Percentiles rank a stretch among this genome's conserved stretches.
Conservation (phyloP, 495 filamentous ascomycete genomes). For the Staphylotrichum longicolle region DNA sequence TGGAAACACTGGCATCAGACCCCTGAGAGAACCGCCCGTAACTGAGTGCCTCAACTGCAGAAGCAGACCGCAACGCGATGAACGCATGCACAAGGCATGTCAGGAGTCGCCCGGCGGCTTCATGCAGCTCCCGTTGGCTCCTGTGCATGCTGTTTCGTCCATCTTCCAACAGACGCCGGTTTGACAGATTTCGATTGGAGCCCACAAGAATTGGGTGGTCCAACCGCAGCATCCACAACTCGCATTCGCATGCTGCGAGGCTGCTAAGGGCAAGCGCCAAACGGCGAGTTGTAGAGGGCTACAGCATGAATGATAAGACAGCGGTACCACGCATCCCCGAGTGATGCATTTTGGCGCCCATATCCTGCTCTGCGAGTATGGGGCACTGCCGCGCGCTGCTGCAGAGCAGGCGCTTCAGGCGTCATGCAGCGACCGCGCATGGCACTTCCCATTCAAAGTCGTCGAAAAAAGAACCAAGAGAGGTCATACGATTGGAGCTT, state of each 20-base stretch:
- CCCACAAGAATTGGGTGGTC: not conserved
- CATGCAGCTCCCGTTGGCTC: conserved; percentile 6
- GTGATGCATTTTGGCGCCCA: not conserved
- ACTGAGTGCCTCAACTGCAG: no score
- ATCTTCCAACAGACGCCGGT: conserved; percentile 22
- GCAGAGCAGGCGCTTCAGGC: conserved; percentile 22
- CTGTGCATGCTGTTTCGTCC: conserved; percentile 12
- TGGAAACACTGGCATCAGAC: no score
- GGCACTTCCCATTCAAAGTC: not conserved
- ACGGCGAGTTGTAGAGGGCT: conserved; percentile 20
- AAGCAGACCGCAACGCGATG: no score
- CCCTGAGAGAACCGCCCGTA: no score
- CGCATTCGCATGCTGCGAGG: no score
- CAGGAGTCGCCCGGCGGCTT: conserved; percentile 15
- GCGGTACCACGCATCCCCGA: not conserved
- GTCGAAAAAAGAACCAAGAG: not conserved
- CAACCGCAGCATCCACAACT: no score
- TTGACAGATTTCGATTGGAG: not conserved
- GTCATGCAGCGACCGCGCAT: conserved; percentile 22
- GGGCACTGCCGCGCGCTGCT: conserved; percentile 8
- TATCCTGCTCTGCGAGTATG: no score
- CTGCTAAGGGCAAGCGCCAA: not conserved
- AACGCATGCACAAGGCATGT: not conserved
- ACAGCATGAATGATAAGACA: conserved; percentile 25
- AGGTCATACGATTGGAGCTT: not conserved